These are phyloP conservation scores for Lobulomyces angularis DNA, from an alignment of 192 early-diverging fungal genomes.

Conservation along the genomic window DNA sequence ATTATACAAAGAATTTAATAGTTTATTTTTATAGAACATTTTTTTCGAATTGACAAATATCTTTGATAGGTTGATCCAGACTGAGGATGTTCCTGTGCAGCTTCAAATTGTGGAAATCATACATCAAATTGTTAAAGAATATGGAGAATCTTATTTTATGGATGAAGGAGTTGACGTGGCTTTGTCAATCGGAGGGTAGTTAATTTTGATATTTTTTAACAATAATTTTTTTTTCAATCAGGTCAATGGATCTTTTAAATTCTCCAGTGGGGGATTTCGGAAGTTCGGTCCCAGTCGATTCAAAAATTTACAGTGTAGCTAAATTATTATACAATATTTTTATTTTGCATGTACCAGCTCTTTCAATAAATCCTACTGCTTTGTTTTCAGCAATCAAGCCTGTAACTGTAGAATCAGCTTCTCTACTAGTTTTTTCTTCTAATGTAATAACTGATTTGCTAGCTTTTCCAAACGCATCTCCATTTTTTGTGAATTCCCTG, in stretches of 20 bases:
- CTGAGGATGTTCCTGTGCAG: constrained; percentile 50
- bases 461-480: constrained; percentile 6
- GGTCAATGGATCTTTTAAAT: constrained; percentile 4
- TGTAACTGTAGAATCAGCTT: constrained; percentile 6
- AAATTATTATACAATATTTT: constrained; percentile 23
- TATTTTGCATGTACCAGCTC: constrained; percentile 16
- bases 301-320: constrained; percentile 10
- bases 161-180: neutral
- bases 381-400: constrained; percentile 14
- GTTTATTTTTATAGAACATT: no score
- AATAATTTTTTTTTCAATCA: neutral
- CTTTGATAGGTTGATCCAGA: constrained; percentile 59
- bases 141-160: constrained; percentile 7
- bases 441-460: neutral
- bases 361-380: constrained; percentile 22
- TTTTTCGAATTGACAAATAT: constrained; percentile 60
- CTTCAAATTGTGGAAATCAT: constrained; percentile 36
- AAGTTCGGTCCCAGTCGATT: neutral
- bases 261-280: neutral
- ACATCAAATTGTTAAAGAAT: constrained; percentile 29
- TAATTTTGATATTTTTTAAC: constrained; percentile 1
- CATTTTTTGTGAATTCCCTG: constrained; percentile 7
- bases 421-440: constrained; percentile 11
- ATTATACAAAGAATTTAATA: no score
- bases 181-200: neutral